phyloP scores from a whole-genome alignment of 805 yeast genomes.

The Suhomyces prunicola region DNA sequence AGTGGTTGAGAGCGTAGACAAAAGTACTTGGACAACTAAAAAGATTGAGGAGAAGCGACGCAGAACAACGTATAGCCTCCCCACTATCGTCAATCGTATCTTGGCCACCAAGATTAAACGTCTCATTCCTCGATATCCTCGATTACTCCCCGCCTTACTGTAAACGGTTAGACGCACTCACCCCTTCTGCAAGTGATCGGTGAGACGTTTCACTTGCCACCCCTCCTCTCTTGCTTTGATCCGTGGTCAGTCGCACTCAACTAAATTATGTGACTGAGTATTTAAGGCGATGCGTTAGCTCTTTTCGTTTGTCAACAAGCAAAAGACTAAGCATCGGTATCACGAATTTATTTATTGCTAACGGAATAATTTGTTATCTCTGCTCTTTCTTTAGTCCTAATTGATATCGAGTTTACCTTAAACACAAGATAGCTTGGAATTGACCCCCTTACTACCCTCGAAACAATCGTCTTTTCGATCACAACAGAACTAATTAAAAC shows the following conservation, averaged over 20 bases:
- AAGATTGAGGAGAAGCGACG: not conserved
- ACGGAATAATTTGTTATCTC: not conserved
- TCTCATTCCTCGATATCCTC: not conserved
- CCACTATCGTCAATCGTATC: not conserved
- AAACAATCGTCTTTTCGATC: not conserved
- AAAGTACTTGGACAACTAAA: not conserved
- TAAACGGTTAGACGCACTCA: not conserved
- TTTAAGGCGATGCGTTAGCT: constrained; percentile 3
- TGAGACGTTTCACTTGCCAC: not conserved
- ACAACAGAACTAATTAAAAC: not conserved
- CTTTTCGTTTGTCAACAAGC: not conserved
- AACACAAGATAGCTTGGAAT: not conserved
- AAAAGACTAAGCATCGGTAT: not conserved
- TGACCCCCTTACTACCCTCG: not conserved
- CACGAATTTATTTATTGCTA: not conserved
- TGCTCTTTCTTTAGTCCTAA: not conserved
- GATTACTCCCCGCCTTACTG: not conserved
- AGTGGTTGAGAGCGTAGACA: not conserved
- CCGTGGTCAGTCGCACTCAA: constrained; percentile 1
- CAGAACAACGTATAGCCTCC: not conserved
- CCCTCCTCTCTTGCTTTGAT: constrained; percentile 1
- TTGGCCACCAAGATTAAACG: not conserved
- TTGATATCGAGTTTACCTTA: not conserved
- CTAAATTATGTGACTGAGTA: not conserved
- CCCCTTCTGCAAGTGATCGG: not conserved